Percentiles rank a stretch among this genome's conserved stretches.
Conservation (phyloP, 768 basidiomycete genomes). For the Psilocybe azurescens region DNA sequence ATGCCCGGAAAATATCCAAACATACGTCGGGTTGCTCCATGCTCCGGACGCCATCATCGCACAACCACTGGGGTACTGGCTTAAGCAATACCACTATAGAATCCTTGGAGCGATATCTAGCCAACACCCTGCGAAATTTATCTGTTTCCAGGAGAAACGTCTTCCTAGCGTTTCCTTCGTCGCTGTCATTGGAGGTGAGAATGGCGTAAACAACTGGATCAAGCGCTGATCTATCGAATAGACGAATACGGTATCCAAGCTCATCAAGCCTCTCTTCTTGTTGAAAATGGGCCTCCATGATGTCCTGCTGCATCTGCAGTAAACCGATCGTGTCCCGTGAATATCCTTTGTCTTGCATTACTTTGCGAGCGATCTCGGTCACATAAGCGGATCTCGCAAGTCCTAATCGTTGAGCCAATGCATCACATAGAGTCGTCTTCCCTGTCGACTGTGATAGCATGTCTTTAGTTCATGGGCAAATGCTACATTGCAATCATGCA, state of each 20-base stretch:
- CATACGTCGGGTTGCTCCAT: constrained; percentile 53
- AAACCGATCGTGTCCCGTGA: constrained; percentile 53
- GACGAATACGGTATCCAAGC: constrained; percentile 33
- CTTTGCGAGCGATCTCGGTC: constrained; percentile 63
- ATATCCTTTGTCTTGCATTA: constrained; percentile 60
- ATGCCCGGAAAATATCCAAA: constrained; percentile 40
- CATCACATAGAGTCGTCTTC: constrained; percentile 71
- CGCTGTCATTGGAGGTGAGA: constrained; percentile 44
- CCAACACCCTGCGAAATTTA: constrained; percentile 47
- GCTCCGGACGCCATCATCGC: constrained; percentile 67
- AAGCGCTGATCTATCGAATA: constrained; percentile 69
- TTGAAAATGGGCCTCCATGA: constrained; percentile 60
- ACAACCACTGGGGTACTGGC: constrained; percentile 62
- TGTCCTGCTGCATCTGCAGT: constrained; percentile 66
- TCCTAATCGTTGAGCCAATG: constrained; percentile 47
- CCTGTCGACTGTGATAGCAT: constrained; percentile 53
- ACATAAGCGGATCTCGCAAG: constrained; percentile 48
- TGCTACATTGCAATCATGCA: not conserved
- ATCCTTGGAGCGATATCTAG: constrained; percentile 40
- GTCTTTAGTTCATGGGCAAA: not conserved
- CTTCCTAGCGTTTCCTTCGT: constrained; percentile 41
- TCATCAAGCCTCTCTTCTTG: constrained; percentile 40
- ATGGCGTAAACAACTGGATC: constrained; percentile 70
- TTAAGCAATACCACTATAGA: constrained; percentile 59
- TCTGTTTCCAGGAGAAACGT: constrained; percentile 37